phyloP scores from a whole-genome alignment of 129 eudicot species.

The Glebionis coronaria region DNA sequence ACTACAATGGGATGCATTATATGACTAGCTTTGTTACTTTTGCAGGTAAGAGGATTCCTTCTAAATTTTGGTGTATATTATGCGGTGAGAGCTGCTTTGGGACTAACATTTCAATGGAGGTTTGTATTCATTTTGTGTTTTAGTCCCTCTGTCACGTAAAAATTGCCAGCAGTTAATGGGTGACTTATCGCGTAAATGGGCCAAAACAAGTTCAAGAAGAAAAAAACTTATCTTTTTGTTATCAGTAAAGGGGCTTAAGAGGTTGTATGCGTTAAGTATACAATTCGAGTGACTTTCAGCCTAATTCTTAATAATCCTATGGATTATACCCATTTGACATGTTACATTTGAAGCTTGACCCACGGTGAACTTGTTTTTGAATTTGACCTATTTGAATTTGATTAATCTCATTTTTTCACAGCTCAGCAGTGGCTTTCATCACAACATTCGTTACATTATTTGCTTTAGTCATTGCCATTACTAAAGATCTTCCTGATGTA shows the following conservation, averaged over 20 bases:
- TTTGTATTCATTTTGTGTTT: slow-evolving; percentile 18
- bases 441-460: slow-evolving; percentile 95
- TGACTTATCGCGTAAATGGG: background rate
- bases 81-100: slow-evolving; percentile 94
- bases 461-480: slow-evolving; percentile 96
- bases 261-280: slow-evolving; percentile 2
- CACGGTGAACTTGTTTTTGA: slow-evolving; percentile 1
- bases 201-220: background rate
- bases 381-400: background rate
- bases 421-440: slow-evolving; percentile 94
- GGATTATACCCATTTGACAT: background rate
- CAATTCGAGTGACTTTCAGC: background rate
- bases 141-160: background rate
- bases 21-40: slow-evolving; percentile 3
- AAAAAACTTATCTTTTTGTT: background rate
- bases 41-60: slow-evolving; percentile 95
- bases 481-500: slow-evolving; percentile 97
- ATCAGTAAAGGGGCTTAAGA: background rate
- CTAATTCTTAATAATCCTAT: background rate
- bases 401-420: slow-evolving; percentile 30
- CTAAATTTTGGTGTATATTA: slow-evolving; percentile 94
- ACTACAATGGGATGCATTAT: background rate
- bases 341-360: slow-evolving; percentile 1
- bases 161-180: background rate
- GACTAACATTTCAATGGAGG: slow-evolving; percentile 95